Evolutionary conservation across 2,329 filamentous ascomycete genomes (phyloP), one percentile per base, ranked within the genome.

Genomic region (Zymoseptoria crescenta): DNA sequence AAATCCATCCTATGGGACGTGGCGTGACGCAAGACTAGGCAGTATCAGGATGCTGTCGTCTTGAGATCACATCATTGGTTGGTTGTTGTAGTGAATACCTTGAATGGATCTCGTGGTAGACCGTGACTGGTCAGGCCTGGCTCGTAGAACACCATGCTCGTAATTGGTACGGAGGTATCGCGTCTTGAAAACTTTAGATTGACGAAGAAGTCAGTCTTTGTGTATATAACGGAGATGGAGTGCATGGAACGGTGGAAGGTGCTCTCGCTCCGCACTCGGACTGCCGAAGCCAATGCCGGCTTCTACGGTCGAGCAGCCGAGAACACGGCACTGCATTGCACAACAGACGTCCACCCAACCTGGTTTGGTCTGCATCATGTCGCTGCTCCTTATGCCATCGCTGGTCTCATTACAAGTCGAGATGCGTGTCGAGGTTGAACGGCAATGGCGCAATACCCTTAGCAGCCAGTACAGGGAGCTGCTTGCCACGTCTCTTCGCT

Each of bases 1-100:
- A 82, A 66, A 86, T 85, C 82, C 83, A 86, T 63, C 83, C 83
- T 55, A 86, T 85, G 21, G 83, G 82, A 16, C 83, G 78, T 16
- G 83, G 83, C 49, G 84, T 74, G 2, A 86, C 82, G 69, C 83
- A 85, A 35, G 77, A 76, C 77, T 81, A 59, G 16, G n/a, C 28
- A 8, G 49, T 29, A 16, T 57, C 24, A 56, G 51, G 35, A 1
- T 24, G 20, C n/a, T 7, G 20, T 10, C 21, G 16, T 16, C 35
- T 41, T n/a, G 7, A 55, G 10, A 50, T n/a, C 5, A 4, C 30
- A 24, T 49, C 49, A 6, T 49, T 35, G 20, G 53, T 19, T 59
- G 51, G 30, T 55, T 27, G 48, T 51, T 45, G 10, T 35, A 48
- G 20, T 54, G 30, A 28, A 45, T 65, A 79, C 78, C 72, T 83